phyloP scores from a whole-genome alignment of 805 yeast genomes.

The Candida golubevii region DNA sequence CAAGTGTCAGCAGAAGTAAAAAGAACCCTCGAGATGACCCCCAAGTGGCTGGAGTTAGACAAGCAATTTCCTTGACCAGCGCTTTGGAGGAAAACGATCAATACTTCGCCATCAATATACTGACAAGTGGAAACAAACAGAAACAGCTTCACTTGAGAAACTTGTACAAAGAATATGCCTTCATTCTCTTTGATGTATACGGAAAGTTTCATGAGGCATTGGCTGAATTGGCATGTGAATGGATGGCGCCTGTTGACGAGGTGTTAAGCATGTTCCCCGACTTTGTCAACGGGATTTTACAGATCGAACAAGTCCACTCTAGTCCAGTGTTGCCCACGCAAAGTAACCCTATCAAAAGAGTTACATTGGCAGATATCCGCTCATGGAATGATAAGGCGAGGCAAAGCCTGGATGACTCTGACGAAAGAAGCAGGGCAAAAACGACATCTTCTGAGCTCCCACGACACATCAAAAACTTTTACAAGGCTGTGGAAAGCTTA shows the following conservation, averaged over 20 bases:
- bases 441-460: not conserved
- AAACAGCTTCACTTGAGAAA: slow-evolving; percentile 34
- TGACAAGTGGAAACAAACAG: slow-evolving; percentile 13
- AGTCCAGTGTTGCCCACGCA: not conserved
- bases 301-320: slow-evolving; percentile 4
- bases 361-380: slow-evolving; percentile 4
- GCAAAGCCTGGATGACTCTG: slow-evolving; percentile 1
- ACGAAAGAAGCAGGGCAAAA: not conserved
- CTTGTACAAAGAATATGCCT: slow-evolving; percentile 31
- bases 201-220: slow-evolving; percentile 35
- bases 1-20: slow-evolving; percentile 10
- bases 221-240: slow-evolving; percentile 38
- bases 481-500: slow-evolving; percentile 37
- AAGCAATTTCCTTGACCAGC: slow-evolving; percentile 29
- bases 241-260: slow-evolving; percentile 35
- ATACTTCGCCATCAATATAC: slow-evolving; percentile 22
- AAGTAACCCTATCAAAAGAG: slow-evolving; percentile 3
- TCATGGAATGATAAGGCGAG: not conserved
- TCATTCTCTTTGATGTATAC: slow-evolving; percentile 29
- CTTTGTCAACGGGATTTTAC: slow-evolving; percentile 28
- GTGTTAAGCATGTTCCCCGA: slow-evolving; percentile 36
- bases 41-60: slow-evolving; percentile 29
- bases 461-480: slow-evolving; percentile 24
- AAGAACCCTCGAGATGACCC: slow-evolving; percentile 28
- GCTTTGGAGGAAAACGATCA: slow-evolving; percentile 23